Evolutionary conservation across 306 rosid genomes (phyloP), one percentile per base, ranked within the genome.

Genomic region (Echinosophora koreensis): DNA sequence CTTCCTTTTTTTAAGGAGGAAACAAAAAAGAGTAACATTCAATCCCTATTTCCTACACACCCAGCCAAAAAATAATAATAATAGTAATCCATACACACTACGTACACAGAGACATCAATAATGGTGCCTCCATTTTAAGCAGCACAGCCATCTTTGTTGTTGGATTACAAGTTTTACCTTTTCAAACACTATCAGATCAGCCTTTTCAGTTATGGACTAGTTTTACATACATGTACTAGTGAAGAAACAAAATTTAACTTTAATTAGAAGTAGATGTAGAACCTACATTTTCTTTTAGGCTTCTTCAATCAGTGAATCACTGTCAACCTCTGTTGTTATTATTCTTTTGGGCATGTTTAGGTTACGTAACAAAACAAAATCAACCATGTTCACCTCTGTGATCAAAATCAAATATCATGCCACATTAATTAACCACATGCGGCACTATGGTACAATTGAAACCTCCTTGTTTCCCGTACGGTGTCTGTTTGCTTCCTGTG

Each of bases 41-140:
- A 52, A 56, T 42, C 42, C 64, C 69, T 34, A 22, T 22, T 22
- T 22, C 22, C 22, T 30, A 30, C 44, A 41, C 46, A 4, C 2
- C 11, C 46, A 7, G 46, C 10, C 4, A 44, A 10, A 44, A 7
- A 8, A 41, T 8, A 41, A 39, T 5, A 42, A 35, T 22, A 22
- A 22, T 22, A 22, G 22, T 30, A 44, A 64, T 42, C 52, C 64
- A 58, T n/a, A 52, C 49, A 55, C 17, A 71, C 54, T 47, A 71
- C 15, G 52, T 47, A 47, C 10, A 71, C 5, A 4, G 34, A 71
- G 61, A 67, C 85, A 73, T 56, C 42, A 59, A 74, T 67, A 55
- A 84, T 81, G 78, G 67, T 77, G 86, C 76, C 69, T 32, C 81
- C 64, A 34, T 49, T 57, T 62, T 46, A 56, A 82, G 75, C 41